These are phyloP conservation scores for Paecilomyces sp. DNA, from an alignment of 2,329 filamentous ascomycete species.

Conservation along the genomic window DNA sequence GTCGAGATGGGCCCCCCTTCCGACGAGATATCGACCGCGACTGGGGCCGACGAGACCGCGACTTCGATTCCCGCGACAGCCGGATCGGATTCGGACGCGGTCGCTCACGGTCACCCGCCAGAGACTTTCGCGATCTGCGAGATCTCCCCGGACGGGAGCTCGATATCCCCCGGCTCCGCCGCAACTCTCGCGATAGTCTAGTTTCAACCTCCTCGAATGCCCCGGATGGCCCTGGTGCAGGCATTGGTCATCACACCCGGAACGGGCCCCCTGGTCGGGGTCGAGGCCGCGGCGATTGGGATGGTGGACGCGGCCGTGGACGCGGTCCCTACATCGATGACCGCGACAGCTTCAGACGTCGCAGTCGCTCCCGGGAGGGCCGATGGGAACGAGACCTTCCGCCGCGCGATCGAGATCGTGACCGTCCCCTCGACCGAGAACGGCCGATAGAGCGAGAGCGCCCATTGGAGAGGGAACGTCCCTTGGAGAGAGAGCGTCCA, in stretches of 20 bases:
- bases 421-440: slow-evolving; percentile 13
- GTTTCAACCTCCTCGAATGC: slow-evolving; percentile 27
- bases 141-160: slow-evolving; percentile 29
- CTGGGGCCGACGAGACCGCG: slow-evolving; percentile 40
- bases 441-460: slow-evolving; percentile 21
- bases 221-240: slow-evolving; percentile 28
- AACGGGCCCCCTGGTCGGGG: slow-evolving; percentile 31
- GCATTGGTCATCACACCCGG: slow-evolving; percentile 24
- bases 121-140: slow-evolving; percentile 34
- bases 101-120: slow-evolving; percentile 34
- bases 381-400: slow-evolving; percentile 32
- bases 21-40: slow-evolving; percentile 38
- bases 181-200: slow-evolving; percentile 38
- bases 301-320: slow-evolving; percentile 36
- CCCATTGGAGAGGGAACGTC: slow-evolving; percentile 20
- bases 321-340: slow-evolving; percentile 33
- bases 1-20: slow-evolving; percentile 28
- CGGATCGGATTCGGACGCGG: slow-evolving; percentile 40
- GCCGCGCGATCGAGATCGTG: slow-evolving; percentile 22
- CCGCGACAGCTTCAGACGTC: slow-evolving; percentile 34
- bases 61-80: slow-evolving; percentile 37
- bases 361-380: slow-evolving; percentile 38
- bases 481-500: not conserved
- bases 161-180: slow-evolving; percentile 33
- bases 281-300: slow-evolving; percentile 36